A percentile compares a stretch with the other conserved stretches of the same genome.
phyloP scores from a whole-genome alignment of 1,284 basidiomycete genomes.

The Mycosarcoma maydis region DNA sequence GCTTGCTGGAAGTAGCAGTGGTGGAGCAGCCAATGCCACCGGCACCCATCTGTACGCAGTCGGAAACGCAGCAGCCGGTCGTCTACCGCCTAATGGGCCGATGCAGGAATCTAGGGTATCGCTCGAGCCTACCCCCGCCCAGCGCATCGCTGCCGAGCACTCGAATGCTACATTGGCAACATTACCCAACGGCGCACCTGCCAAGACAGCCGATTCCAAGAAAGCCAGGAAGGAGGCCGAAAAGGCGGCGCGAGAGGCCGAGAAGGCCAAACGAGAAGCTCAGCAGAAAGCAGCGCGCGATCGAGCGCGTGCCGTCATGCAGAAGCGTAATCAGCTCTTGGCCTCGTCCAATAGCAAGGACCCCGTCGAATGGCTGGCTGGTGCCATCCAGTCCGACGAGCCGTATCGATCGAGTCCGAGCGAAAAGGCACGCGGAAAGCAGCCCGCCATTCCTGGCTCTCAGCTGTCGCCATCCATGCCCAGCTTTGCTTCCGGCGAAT shows the following conservation, averaged over 20 bases:
- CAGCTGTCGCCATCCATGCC: constrained; percentile 47
- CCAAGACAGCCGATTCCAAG: constrained; percentile 75
- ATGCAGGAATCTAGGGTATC: constrained; percentile 14
- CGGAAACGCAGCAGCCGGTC: constrained; percentile 9
- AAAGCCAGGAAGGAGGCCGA: constrained; percentile 90
- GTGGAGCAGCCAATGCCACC: constrained; percentile 1
- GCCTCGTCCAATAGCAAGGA: constrained; percentile 55
- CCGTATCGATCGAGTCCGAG: constrained; percentile 34
- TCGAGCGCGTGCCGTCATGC: constrained; percentile 92
- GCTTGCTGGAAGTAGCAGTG: constrained; percentile 17
- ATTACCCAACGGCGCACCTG: constrained; percentile 67
- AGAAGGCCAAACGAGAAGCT: constrained; percentile 83
- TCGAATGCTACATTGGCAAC: constrained; percentile 11
- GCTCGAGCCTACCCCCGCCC: constrained; percentile 45
- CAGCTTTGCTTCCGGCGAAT: constrained; percentile 36
- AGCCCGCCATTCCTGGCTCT: constrained; percentile 39
- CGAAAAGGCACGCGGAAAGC: constrained; percentile 60
- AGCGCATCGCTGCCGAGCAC: constrained; percentile 49
- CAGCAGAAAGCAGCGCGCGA: constrained; percentile 77
- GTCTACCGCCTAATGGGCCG: constrained; percentile 13
- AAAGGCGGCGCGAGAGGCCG: constrained; percentile 80
- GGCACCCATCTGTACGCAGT: constrained; percentile 14
- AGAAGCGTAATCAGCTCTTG: constrained; percentile 74
- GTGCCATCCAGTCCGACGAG: constrained; percentile 32
- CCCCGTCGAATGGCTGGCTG: constrained; percentile 59